These are phyloP conservation scores for Serendipita sp. DNA, from an alignment of 768 basidiomycete species.

Conservation along the genomic window DNA sequence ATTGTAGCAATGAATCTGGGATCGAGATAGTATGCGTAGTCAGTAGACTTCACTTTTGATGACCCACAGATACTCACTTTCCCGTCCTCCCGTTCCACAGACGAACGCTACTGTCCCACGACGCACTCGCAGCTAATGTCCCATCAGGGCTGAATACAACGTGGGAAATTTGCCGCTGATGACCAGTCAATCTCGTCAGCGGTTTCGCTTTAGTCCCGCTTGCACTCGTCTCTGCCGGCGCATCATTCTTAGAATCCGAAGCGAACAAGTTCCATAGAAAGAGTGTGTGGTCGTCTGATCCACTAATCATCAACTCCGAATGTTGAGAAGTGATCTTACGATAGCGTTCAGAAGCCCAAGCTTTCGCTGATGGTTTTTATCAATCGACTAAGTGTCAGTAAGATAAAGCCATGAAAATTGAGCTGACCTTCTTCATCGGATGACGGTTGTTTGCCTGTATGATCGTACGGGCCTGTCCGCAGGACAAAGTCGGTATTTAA, in stretches of 20 bases:
- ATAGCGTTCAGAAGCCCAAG: conserved; percentile 64
- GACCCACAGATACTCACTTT: conserved; percentile 21
- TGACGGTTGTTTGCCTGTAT: conserved; percentile 59
- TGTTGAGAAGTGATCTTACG: conserved; percentile 41
- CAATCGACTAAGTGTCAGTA: no score
- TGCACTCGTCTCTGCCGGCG: conserved; percentile 23
- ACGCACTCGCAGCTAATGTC: conserved; percentile 76
- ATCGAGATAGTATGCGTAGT: not conserved
- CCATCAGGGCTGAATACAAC: conserved; percentile 94
- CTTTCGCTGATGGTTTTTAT: conserved; percentile 38
- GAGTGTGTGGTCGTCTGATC: conserved; percentile 94
- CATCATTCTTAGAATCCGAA: conserved; percentile 18
- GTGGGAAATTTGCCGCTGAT: conserved; percentile 88
- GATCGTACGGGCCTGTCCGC: conserved; percentile 89
- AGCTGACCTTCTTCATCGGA: conserved; percentile 64
- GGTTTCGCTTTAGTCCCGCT: conserved; percentile 44
- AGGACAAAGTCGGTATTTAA: conserved; percentile 91
- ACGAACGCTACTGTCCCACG: conserved; percentile 81
- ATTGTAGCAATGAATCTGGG: conserved; percentile 75
- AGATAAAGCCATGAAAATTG: not conserved
- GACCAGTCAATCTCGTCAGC: conserved; percentile 70
- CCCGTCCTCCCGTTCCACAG: conserved; percentile 66
- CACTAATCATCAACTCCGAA: conserved; percentile 82
- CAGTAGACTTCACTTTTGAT: not conserved
- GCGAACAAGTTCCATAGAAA: conserved; percentile 88